A percentile compares a stretch with the other conserved stretches of the same genome.
Evolutionary conservation across 306 rosid genomes (phyloP).

Genomic region (Heteromeles arbutifolia): DNA sequence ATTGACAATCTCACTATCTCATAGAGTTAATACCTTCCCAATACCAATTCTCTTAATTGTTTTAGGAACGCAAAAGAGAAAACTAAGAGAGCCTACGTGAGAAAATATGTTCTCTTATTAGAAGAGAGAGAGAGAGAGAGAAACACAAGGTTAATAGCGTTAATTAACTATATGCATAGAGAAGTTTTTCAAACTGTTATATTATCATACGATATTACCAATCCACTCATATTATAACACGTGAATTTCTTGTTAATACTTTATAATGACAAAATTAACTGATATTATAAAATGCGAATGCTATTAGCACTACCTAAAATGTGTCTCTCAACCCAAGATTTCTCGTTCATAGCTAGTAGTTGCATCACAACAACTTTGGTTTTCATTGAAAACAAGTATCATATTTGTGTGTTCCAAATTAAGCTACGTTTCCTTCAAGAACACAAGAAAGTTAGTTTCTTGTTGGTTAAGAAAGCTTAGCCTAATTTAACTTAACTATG

Average conservation of each 20-base stretch:
- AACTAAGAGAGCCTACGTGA: too few relatives aligned
- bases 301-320: too few relatives aligned
- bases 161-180: background rate
- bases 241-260: too few relatives aligned
- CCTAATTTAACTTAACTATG: background rate
- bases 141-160: too few relatives aligned
- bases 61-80: background rate
- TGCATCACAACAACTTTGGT: background rate
- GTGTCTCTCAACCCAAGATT: background rate
- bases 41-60: background rate
- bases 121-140: too few relatives aligned
- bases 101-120: background rate
- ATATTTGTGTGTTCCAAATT: background rate
- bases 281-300: too few relatives aligned
- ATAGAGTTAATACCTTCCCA: background rate
- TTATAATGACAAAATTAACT: too few relatives aligned
- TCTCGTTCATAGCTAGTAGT: background rate
- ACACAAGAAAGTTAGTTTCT: background rate
- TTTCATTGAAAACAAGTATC: background rate
- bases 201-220: accelerated
- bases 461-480: background rate
- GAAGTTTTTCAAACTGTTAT: background rate
- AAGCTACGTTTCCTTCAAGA: background rate
- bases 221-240: too few relatives aligned
- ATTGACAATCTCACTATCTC: too few relatives aligned